phyloP scores from a whole-genome alignment of 2,329 filamentous ascomycete species.

The Aspergillus amoenus region DNA sequence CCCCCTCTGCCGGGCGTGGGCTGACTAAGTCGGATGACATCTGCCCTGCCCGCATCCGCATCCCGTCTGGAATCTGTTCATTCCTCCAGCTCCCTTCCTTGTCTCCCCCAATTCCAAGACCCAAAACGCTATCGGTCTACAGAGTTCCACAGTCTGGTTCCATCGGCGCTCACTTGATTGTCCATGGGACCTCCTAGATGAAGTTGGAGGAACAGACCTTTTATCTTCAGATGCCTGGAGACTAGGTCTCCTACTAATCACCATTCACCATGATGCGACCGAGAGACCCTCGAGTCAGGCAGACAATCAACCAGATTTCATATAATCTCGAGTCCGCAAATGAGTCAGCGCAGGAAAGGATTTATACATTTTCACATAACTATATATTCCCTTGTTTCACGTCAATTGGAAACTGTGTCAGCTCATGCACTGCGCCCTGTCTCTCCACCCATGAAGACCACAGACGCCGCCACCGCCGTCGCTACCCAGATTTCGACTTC shows the following conservation, averaged over 20 bases:
- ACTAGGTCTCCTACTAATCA: conserved; percentile 34
- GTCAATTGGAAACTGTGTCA: conserved; percentile 64
- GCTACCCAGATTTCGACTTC: conserved; percentile 85
- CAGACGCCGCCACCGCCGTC: conserved; percentile 66
- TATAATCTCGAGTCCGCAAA: conserved; percentile 89
- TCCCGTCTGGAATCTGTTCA: conserved; percentile 2
- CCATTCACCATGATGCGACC: conserved; percentile 55
- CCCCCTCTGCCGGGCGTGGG: conserved; percentile 16
- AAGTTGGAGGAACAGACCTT: conserved; percentile 5
- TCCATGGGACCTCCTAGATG: conserved; percentile 18
- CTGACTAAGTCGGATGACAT: conserved; percentile 33
- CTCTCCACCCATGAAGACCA: conserved; percentile 71
- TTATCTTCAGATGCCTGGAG: not conserved
- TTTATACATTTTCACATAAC: conserved; percentile 83
- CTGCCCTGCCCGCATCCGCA: conserved; percentile 3
- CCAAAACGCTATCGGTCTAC: not conserved
- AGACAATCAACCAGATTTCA: conserved; percentile 89
- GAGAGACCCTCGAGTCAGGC: conserved; percentile 81
- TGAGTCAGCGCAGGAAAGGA: conserved; percentile 83
- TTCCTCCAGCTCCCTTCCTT: conserved; percentile 17
- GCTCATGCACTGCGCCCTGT: conserved; percentile 68
- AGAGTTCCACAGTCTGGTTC: not conserved
- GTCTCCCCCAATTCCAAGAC: conserved; percentile 5
- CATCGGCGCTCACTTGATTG: not conserved
- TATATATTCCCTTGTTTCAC: conserved; percentile 81